These are phyloP conservation scores for Tetragonia tetragonoides DNA, from an alignment of 148 eudicot species.

Conservation along the genomic window DNA sequence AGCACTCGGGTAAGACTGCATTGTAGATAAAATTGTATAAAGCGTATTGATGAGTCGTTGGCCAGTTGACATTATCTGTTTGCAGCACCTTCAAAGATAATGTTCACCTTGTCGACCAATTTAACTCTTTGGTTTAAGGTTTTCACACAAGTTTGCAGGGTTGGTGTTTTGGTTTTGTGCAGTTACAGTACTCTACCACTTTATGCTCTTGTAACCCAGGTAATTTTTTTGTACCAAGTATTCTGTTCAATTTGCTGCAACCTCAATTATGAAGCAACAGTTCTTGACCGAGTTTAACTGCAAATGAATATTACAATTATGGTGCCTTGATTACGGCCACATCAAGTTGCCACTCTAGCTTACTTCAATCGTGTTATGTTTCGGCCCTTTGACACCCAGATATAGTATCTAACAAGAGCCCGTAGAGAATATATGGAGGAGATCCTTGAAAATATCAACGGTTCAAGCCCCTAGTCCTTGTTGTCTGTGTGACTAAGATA, in stretches of 20 bases:
- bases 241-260: neutral
- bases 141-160: constrained; percentile 36
- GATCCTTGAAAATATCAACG: too few species aligned
- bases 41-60: neutral
- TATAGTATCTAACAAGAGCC: neutral
- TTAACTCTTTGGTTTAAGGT: neutral
- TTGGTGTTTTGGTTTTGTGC: constrained; percentile 58
- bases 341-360: neutral
- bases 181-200: constrained; percentile 86
- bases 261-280: neutral
- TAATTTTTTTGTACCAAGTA: constrained; percentile 17
- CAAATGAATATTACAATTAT: neutral
- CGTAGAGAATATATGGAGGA: neutral
- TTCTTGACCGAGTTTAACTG: neutral
- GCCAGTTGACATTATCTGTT: neutral
- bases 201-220: constrained; percentile 84
- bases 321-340: neutral
- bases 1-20: constrained; percentile 51
- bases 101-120: neutral
- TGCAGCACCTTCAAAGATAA: neutral
- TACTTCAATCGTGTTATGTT: neutral
- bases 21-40: neutral
- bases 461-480: too few species aligned
- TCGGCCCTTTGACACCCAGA: neutral
- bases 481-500: too few species aligned